These are phyloP conservation scores for Aspergillus pseudotamarii DNA, from an alignment of 2,329 filamentous ascomycete genomes.

Conservation along the genomic window DNA sequence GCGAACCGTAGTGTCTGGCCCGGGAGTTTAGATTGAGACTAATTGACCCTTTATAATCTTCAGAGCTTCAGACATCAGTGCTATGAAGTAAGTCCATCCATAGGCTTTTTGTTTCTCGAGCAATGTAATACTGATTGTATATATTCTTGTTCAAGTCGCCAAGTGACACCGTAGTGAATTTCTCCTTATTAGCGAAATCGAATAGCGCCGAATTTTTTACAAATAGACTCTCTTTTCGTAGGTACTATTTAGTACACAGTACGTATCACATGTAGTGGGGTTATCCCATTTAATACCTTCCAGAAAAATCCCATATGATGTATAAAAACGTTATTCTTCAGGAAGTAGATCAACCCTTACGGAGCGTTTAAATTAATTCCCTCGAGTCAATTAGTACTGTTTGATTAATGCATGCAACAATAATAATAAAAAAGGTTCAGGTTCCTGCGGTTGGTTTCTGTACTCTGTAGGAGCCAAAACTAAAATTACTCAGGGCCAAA, in stretches of 20 bases:
- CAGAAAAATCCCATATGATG: neutral
- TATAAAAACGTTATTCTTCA: neutral
- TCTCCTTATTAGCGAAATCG: neutral
- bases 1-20: neutral
- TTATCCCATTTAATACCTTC: neutral
- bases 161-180: neutral
- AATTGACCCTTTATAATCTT: neutral
- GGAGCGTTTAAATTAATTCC: neutral
- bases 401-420: neutral
- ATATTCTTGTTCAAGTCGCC: too few relatives aligned
- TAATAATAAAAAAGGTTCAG: neutral
- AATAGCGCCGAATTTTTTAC: neutral
- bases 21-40: neutral
- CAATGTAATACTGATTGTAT: too few relatives aligned
- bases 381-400: neutral
- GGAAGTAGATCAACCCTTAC: neutral
- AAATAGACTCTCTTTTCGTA: neutral
- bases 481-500: neutral
- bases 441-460: neutral
- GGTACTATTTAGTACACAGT: neutral
- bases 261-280: neutral
- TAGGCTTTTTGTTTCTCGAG: neutral
- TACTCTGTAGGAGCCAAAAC: neutral
- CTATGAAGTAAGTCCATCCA: neutral
- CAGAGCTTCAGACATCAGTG: neutral